Percentiles rank a stretch among this genome's conserved stretches.
Evolutionary conservation across 352 stramenopile genomes (phyloP).

Genomic region (Phytophthora vignae): DNA sequence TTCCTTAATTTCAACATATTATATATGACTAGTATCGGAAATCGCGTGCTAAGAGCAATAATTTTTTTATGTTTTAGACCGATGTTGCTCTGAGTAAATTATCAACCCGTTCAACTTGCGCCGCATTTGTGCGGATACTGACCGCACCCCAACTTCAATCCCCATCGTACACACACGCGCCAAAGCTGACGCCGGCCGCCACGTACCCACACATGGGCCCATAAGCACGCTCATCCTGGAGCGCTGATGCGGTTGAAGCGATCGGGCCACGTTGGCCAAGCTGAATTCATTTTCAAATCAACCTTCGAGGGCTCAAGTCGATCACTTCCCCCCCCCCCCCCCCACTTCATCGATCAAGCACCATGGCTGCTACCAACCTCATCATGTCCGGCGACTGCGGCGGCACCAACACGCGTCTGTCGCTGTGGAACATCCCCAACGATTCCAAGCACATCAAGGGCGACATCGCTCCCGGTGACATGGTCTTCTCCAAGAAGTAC

Average conservation of each 20-base stretch:
- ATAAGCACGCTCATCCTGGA: neutral
- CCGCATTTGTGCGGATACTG: neutral
- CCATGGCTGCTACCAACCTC: constrained; percentile 40
- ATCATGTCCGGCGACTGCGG: constrained; percentile 95
- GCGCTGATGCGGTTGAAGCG: neutral
- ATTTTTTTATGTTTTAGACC: too few relatives aligned
- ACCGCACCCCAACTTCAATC: constrained; percentile 24
- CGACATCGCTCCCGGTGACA: constrained; percentile 75
- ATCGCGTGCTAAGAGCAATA: too few relatives aligned
- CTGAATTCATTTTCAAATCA: constrained; percentile 5
- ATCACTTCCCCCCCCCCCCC: neutral
- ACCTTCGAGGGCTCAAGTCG: constrained; percentile 3
- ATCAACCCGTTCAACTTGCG: too few relatives aligned
- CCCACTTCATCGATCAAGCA: neutral
- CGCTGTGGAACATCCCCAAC: constrained; percentile 67
- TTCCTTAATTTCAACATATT: too few relatives aligned
- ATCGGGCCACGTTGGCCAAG: neutral
- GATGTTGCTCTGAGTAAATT: too few relatives aligned
- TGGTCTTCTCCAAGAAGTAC: constrained; percentile 88
- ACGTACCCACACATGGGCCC: neutral
- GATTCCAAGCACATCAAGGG: constrained; percentile 44
- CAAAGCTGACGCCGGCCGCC: constrained; percentile 4
- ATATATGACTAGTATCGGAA: too few relatives aligned
- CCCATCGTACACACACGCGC: constrained; percentile 62
- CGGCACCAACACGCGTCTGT: constrained; percentile 97